These are phyloP conservation scores for Passiflora organensis DNA, from an alignment of 345 rosid species.

Conservation along the genomic window DNA sequence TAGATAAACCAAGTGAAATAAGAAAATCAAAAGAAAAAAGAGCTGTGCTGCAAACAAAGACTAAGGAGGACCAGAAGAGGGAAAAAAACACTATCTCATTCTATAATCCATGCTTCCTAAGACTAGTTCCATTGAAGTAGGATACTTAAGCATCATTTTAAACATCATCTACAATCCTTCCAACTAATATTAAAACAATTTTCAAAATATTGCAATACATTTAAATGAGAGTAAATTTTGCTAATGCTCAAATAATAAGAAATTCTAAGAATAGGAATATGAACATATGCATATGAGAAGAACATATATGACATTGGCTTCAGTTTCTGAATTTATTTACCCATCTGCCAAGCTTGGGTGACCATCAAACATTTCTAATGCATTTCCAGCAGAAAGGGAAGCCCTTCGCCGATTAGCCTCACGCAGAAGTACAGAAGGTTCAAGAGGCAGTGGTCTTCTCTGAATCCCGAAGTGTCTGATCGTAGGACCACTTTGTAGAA, in stretches of 20 bases:
- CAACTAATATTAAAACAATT: no score
- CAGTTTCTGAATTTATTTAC: constrained; percentile 41
- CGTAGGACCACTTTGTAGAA: constrained; percentile 72
- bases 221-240: no score
- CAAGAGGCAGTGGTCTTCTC: constrained; percentile 84
- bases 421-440: constrained; percentile 86
- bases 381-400: constrained; percentile 93
- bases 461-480: constrained; percentile 82
- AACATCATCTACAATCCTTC: background rate
- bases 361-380: constrained; percentile 53
- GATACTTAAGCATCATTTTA: background rate
- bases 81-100: no score
- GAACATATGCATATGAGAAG: no score
- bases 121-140: background rate
- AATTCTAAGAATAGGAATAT: no score
- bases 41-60: background rate
- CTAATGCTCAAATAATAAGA: no score
- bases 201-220: no score
- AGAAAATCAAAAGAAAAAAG: constrained; percentile 14
- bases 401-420: constrained; percentile 96
- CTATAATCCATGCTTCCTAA: no score
- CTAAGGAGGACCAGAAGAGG: background rate
- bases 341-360: constrained; percentile 56
- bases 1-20: constrained; percentile 27
- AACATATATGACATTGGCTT: background rate